phyloP scores from a whole-genome alignment of 106 monocot species.

The Apostasia ramifera region DNA sequence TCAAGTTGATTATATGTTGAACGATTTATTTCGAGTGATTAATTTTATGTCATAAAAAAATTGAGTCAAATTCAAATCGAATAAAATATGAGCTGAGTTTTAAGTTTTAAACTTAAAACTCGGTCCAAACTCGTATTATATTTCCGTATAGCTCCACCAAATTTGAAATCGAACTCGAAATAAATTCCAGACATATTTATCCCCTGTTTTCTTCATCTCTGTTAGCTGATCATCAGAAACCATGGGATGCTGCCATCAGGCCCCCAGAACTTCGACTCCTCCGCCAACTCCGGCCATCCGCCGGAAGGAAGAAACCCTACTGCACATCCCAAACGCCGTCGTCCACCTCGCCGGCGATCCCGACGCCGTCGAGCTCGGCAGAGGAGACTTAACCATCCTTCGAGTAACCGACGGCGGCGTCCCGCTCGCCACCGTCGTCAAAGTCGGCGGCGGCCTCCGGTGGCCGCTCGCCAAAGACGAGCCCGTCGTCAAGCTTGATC shows the following conservation, averaged over 20 bases:
- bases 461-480: constrained; percentile 90
- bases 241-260: constrained; percentile 29
- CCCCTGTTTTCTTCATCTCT: not conserved
- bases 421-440: constrained; percentile 46
- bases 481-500: constrained; percentile 79
- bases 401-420: constrained; percentile 32
- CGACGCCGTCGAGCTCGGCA: constrained; percentile 39
- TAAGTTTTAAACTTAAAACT: no score
- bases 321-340: constrained; percentile 47
- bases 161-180: no score
- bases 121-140: no score
- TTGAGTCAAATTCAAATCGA: no score
- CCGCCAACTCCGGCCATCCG: not conserved
- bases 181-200: not conserved
- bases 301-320: constrained; percentile 42
- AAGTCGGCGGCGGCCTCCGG: constrained; percentile 35
- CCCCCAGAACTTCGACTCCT: constrained; percentile 15
- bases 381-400: constrained; percentile 44
- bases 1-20: no score
- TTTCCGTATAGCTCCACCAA: no score
- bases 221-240: not conserved
- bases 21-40: no score
- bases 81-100: no score
- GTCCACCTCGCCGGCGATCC: constrained; percentile 39
- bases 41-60: no score